phyloP scores from a whole-genome alignment of 768 basidiomycete species.

The Russula lepida region DNA sequence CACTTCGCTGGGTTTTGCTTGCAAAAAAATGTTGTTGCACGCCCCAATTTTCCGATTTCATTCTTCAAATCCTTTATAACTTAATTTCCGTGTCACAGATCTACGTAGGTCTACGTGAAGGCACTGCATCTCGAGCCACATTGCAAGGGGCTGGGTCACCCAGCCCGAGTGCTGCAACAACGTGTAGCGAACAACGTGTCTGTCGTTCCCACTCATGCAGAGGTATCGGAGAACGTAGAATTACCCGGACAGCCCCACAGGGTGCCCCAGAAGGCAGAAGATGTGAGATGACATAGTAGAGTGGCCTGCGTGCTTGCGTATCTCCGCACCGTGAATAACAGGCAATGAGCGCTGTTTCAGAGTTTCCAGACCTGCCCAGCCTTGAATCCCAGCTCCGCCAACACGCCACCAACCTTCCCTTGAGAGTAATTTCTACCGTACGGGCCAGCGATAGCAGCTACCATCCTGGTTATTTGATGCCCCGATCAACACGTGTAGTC shows the following conservation, averaged over 20 bases:
- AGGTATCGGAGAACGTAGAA: background rate
- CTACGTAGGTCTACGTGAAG: background rate
- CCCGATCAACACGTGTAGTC: background rate
- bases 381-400: conserved; percentile 55
- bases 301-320: background rate
- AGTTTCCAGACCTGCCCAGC: conserved; percentile 65
- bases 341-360: conserved; percentile 24
- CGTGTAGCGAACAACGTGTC: background rate
- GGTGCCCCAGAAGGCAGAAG: background rate
- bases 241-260: background rate
- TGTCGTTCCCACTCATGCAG: background rate
- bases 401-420: conserved; percentile 56
- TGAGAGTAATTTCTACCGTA: conserved; percentile 71
- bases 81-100: background rate
- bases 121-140: background rate
- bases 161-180: background rate
- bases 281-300: background rate
- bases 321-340: background rate
- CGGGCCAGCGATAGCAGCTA: conserved; percentile 64
- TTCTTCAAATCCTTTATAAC: background rate
- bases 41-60: background rate
- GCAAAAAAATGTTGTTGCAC: background rate
- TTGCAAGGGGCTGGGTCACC: background rate
- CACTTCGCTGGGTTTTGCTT: background rate
- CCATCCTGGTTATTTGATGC: conserved; percentile 46